Conservation (phyloP, 305 asterid genomes). For the Ilex paraguariensis region DNA sequence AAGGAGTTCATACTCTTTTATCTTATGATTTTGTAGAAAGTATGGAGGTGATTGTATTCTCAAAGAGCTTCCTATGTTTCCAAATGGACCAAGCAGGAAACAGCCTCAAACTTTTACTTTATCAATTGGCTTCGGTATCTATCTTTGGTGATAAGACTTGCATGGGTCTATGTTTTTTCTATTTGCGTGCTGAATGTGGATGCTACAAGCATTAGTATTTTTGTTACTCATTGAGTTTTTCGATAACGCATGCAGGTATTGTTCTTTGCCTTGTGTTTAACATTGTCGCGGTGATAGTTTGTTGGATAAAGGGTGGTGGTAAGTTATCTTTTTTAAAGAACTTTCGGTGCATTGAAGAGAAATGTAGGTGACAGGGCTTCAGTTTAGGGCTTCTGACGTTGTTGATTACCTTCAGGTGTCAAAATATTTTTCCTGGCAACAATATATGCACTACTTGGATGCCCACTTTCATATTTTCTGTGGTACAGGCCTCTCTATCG, state of each 20-base stretch:
- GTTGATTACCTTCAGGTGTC: slow-evolving; percentile 59
- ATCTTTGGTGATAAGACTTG: neutral
- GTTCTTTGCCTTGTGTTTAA: slow-evolving; percentile 91
- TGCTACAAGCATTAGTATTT: slow-evolving; percentile 2
- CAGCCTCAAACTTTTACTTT: neutral
- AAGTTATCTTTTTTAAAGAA: slow-evolving; percentile 23
- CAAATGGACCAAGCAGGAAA: too few relatives aligned
- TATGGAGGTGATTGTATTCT: neutral
- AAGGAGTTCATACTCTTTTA: slow-evolving; percentile 13
- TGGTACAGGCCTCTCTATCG: slow-evolving; percentile 98
- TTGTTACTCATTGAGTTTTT: neutral
- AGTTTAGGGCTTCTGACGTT: slow-evolving; percentile 11
- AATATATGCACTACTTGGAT: slow-evolving; percentile 82
- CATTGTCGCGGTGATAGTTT: slow-evolving; percentile 78
- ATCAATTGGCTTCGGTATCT: neutral
- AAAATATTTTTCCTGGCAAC: slow-evolving; percentile 83
- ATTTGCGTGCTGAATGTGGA: neutral
- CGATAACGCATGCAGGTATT: slow-evolving; percentile 46
- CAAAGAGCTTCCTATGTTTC: neutral
- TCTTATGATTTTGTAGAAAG: neutral
- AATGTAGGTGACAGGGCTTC: neutral
- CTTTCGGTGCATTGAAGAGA: neutral
- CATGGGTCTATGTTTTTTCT: neutral
- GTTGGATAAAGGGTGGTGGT: slow-evolving; percentile 98
- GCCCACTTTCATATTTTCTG: slow-evolving; percentile 84